Evolutionary conservation across 352 stramenopile genomes (phyloP).

Genomic region (Phytophthora multivora): DNA sequence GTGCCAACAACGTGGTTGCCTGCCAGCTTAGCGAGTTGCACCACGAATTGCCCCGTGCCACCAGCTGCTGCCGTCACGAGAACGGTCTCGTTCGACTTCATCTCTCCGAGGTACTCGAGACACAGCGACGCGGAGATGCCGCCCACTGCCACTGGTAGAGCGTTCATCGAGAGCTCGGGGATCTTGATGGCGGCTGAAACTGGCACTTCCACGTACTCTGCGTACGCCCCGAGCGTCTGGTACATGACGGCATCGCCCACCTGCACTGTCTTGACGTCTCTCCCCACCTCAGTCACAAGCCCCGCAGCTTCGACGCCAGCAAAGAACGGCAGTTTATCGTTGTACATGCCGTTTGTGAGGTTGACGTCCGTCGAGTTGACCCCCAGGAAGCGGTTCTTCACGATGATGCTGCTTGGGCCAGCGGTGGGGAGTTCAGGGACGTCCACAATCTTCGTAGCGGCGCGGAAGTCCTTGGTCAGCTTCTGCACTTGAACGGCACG

Average conservation of each 20-base stretch:
- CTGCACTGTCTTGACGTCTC: slow-evolving; percentile 27
- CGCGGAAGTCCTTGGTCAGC: slow-evolving; percentile 44
- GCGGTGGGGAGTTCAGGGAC: slow-evolving; percentile 32
- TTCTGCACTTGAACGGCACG: slow-evolving; percentile 36
- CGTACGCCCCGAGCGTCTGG: slow-evolving; percentile 48
- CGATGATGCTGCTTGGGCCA: slow-evolving; percentile 27
- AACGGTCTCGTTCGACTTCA: slow-evolving; percentile 39
- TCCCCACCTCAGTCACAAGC: slow-evolving; percentile 35
- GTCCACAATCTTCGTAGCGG: slow-evolving; percentile 41
- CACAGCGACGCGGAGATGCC: slow-evolving; percentile 49
- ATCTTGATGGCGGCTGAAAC: slow-evolving; percentile 28
- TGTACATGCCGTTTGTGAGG: slow-evolving; percentile 55
- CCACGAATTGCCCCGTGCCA: slow-evolving; percentile 76
- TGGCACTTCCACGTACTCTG: slow-evolving; percentile 51
- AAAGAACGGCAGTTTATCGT: slow-evolving; percentile 38
- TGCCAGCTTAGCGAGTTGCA: slow-evolving; percentile 75
- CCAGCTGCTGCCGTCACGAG: slow-evolving; percentile 44
- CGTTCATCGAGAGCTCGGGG: slow-evolving; percentile 19
- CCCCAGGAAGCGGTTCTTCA: slow-evolving; percentile 52
- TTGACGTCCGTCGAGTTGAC: slow-evolving; percentile 62
- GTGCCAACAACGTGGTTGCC: slow-evolving; percentile 60
- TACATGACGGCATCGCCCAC: slow-evolving; percentile 40
- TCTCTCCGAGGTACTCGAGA: slow-evolving; percentile 34
- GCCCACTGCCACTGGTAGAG: slow-evolving; percentile 43
- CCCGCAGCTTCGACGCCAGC: slow-evolving; percentile 51